Evolutionary conservation across 2,329 filamentous ascomycete genomes (phyloP).

Genomic region (Aureobasidium leucospermi): DNA sequence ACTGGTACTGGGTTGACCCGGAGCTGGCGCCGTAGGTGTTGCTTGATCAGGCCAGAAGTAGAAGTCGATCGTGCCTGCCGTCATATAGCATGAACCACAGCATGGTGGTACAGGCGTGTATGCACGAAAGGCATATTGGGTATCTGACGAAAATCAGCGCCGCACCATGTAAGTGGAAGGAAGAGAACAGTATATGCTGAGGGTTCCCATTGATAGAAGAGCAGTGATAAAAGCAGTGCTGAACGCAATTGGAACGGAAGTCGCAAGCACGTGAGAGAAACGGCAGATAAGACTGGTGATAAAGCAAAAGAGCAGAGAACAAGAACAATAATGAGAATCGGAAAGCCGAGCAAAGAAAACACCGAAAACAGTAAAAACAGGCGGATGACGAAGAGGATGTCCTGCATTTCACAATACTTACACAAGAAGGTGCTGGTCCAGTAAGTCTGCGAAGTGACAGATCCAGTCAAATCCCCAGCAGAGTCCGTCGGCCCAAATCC

Average conservation of each 20-base stretch:
- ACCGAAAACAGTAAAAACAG: too few relatives aligned
- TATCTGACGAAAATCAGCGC: conserved; percentile 13
- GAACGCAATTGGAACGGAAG: too few relatives aligned
- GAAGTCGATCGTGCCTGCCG: conserved; percentile 14
- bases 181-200: too few relatives aligned
- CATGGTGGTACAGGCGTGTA: conserved; percentile 16
- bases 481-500: conserved; percentile 16
- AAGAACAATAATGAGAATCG: not conserved
- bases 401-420: not conserved
- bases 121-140: conserved; percentile 14
- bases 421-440: conserved; percentile 15
- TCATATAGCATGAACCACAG: conserved; percentile 14
- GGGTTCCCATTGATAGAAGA: too few relatives aligned
- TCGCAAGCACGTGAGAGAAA: too few relatives aligned
- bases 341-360: not conserved
- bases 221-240: too few relatives aligned
- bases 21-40: conserved; percentile 4
- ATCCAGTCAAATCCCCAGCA: conserved; percentile 12
- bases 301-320: not conserved
- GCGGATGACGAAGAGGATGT: not conserved
- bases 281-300: too few relatives aligned
- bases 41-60: conserved; percentile 16
- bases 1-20: conserved; percentile 9
- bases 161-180: too few relatives aligned
- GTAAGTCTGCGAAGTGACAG: conserved; percentile 14